Percentiles rank a stretch among this genome's conserved stretches.
Conservation (phyloP, 129 eudicot genomes). For the Flaveria linearis region DNA sequence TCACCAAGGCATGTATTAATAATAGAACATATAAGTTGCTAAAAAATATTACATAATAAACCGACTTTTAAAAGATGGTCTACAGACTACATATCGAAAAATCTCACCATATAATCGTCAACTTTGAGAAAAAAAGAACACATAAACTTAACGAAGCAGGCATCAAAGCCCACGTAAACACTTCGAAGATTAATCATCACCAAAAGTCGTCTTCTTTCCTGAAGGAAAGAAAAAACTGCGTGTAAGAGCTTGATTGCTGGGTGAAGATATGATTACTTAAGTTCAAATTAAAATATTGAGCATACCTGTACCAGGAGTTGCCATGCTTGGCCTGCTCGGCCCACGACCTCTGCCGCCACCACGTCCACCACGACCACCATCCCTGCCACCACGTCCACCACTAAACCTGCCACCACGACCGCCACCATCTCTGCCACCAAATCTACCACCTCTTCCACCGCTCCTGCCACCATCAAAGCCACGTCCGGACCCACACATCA, state of each 20-base stretch:
- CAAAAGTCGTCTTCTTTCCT: conserved; percentile 67
- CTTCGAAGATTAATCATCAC: conserved; percentile 41
- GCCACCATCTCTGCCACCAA: conserved; percentile 37
- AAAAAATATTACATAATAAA: conserved; percentile 35
- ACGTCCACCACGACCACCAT: conserved; percentile 40
- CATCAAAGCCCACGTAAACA: background rate
- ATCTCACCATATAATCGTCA: conserved; percentile 34
- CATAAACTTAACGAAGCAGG: conserved; percentile 7
- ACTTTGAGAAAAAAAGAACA: background rate
- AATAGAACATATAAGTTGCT: conserved; percentile 12
- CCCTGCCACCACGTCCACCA: conserved; percentile 36
- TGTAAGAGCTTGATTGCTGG: background rate
- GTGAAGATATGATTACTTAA: background rate
- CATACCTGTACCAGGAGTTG: conserved; percentile 51
- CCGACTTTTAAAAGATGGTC: conserved; percentile 1
- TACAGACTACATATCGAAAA: conserved; percentile 24
- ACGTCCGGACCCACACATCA: conserved; percentile 30
- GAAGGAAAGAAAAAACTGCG: background rate
- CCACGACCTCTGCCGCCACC: conserved; percentile 62
- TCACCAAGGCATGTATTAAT: background rate
- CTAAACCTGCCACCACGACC: conserved; percentile 38
- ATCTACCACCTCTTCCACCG: conserved; percentile 26
- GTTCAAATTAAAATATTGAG: background rate
- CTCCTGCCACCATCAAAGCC: conserved; percentile 33
- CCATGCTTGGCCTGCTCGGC: conserved; percentile 50